A percentile compares a stretch with the other conserved stretches of the same genome.
Conservation (phyloP, 2,329 filamentous ascomycete species). For the Elsinoe batatas region DNA sequence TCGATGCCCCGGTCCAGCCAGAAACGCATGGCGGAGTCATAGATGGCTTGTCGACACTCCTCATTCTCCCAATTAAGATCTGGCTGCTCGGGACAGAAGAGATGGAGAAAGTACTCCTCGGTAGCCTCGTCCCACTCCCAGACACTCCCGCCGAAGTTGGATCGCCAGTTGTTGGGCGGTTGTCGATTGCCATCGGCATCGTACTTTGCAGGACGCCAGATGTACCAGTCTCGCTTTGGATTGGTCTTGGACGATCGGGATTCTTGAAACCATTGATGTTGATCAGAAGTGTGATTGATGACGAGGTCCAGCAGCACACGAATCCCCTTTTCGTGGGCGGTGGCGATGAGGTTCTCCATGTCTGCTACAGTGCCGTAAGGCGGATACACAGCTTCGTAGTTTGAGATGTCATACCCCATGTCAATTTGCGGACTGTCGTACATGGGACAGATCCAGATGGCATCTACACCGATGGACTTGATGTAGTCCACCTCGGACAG, state of each 20-base stretch:
- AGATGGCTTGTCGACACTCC: conserved; percentile 58
- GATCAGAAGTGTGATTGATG: conserved; percentile 65
- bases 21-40: conserved; percentile 49
- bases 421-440: conserved; percentile 53
- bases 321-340: conserved; percentile 54
- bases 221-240: conserved; percentile 47
- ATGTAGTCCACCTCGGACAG: conserved; percentile 54
- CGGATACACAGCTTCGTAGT: conserved; percentile 56
- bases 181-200: conserved; percentile 47
- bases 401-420: conserved; percentile 61
- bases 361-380: conserved; percentile 59
- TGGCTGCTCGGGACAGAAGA: conserved; percentile 68
- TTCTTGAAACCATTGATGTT: conserved; percentile 50
- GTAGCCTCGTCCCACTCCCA: conserved; percentile 66
- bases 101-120: conserved; percentile 64
- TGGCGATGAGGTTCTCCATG: conserved; percentile 51
- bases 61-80: conserved; percentile 78
- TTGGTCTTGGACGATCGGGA: conserved; percentile 41
- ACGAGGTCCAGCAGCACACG: conserved; percentile 66
- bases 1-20: conserved; percentile 63
- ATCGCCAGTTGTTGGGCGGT: conserved; percentile 66
- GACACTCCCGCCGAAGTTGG: conserved; percentile 46
- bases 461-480: conserved; percentile 49
- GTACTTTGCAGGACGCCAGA: conserved; percentile 40
- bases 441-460: conserved; percentile 59